phyloP scores from a whole-genome alignment of 2,329 filamentous ascomycete genomes.

The Neoascochyta sp. region DNA sequence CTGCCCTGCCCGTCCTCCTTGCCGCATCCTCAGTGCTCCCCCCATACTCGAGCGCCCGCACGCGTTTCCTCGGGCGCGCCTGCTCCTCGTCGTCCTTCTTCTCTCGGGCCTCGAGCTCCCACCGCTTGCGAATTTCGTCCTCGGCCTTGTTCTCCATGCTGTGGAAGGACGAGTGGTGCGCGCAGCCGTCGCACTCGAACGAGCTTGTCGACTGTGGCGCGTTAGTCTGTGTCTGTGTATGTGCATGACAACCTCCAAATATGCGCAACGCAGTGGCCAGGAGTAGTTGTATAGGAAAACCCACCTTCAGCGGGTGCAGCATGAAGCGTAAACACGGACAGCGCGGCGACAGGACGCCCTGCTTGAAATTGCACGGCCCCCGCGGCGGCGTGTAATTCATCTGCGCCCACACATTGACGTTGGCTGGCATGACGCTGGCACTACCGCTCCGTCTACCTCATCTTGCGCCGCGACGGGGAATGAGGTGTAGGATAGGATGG shows the following conservation, averaged over 20 bases:
- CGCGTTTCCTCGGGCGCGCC: constrained; percentile 25
- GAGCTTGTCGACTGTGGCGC: constrained; percentile 47
- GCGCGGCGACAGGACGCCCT: constrained; percentile 43
- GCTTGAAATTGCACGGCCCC: constrained; percentile 51
- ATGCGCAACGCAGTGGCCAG: constrained; percentile 1
- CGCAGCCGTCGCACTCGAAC: constrained; percentile 56
- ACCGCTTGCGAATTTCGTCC: constrained; percentile 46
- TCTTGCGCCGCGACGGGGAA: no score
- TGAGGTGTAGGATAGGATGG: no score
- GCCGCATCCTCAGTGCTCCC: constrained; percentile 1
- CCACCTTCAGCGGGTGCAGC: constrained; percentile 54
- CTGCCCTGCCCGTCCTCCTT: constrained; percentile 2
- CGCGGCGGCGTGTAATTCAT: constrained; percentile 52
- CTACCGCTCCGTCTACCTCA: no score
- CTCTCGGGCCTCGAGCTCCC: constrained; percentile 41
- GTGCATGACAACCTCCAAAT: no score
- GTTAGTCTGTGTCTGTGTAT: no score
- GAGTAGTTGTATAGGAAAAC: background rate
- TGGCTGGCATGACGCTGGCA: constrained; percentile 12
- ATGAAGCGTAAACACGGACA: constrained; percentile 56
- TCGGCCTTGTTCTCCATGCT: constrained; percentile 51
- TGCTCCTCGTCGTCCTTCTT: constrained; percentile 15
- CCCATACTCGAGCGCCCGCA: constrained; percentile 23
- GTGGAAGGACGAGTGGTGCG: constrained; percentile 55
- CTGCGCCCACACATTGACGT: constrained; percentile 47